Base-by-base conservation (phyloP, 2,329 filamentous ascomycete genomes). In the Teratosphaeria viscida region DNA sequence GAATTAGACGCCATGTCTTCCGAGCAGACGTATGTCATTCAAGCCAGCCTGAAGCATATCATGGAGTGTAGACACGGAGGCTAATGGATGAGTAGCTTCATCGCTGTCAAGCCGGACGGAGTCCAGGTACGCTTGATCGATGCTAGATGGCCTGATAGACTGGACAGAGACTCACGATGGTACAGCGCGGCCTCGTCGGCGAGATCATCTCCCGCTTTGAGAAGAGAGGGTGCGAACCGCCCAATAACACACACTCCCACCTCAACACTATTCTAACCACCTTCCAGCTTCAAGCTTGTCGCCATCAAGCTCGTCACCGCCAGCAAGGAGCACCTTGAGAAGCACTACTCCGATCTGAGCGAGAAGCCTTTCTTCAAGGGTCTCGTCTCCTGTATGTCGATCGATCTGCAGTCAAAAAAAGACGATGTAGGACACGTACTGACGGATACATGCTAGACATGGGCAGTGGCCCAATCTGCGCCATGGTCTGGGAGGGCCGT, bases 401-500 rank as follows among this genome's bases (percentile, higher is more conserved):
- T 54, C 56, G 63, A 52, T 54, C 56, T 47, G 52, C 35, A 58
- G 53, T 52, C 54, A 56, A 35, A 14, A 54, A 32, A 16, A 23
- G 19, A 35, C 23, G 3, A 16, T 16, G 19, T 35, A 54, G 52
- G 29, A 49, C 43, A 16, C 16, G 26, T 26, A 39, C 26, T 57
- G 16, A 61, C 56, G 58, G 34, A 59, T 16, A 43, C 27, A 56
- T 60, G 32, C 63, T 67, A 95, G 91, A 97, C 86, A 99, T 97
- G 94, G 82, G 85, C 78, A 92, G 87, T 78, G 94, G 94, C 77
- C 94, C 94, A 77, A 92, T 99, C 82, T 88, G 85, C 83, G 94
- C 94, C 82, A 99, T 97, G 92, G 88, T 99, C 80, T 99, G 94
- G 94, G 92, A 99, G 81, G 94, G 94, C 76, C 89, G 89, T 85